Evolutionary conservation across 768 basidiomycete species (phyloP).

Genomic region (Rickenella mellea): DNA sequence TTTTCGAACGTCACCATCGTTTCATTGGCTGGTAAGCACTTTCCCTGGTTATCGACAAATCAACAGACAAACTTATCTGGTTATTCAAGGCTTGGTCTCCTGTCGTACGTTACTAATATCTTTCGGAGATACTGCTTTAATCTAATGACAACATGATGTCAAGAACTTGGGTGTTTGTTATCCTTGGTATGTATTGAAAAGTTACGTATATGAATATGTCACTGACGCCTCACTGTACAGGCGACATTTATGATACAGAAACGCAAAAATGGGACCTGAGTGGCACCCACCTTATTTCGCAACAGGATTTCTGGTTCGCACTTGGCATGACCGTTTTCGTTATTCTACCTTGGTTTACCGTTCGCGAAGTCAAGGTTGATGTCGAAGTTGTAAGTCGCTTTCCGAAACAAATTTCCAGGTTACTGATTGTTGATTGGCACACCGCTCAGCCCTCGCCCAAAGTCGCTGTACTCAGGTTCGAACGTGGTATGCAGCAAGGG

Average conservation of each 20-base stretch:
- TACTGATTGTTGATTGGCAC: conserved; percentile 2
- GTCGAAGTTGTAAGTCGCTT: conserved; percentile 27
- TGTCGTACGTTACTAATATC: conserved; percentile 16
- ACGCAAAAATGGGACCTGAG: conserved; percentile 25
- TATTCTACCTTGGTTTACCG: conserved; percentile 29
- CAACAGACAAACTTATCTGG: conserved; percentile 7
- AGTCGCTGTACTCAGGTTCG: conserved; percentile 30
- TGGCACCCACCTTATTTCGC: conserved; percentile 21
- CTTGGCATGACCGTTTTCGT: conserved; percentile 31
- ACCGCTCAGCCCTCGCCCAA: conserved; percentile 28
- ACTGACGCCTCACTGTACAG: conserved; percentile 7
- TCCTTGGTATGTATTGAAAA: conserved; percentile 18
- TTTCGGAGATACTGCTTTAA: conserved; percentile 1
- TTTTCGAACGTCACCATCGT: conserved; percentile 34
- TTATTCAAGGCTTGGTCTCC: conserved; percentile 19
- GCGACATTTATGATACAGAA: conserved; percentile 24
- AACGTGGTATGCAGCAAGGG: conserved; percentile 38
- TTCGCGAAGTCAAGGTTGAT: conserved; percentile 29
- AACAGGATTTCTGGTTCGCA: conserved; percentile 35
- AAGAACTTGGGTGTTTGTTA: conserved; percentile 29
- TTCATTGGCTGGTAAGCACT: conserved; percentile 31
- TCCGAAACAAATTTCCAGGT: conserved; percentile 1
- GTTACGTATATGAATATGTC: background rate
- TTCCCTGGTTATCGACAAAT: conserved; percentile 7
- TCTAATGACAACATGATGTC: conserved; percentile 9